Evolutionary conservation across 1,284 basidiomycete species (phyloP).

Genomic region (Mycena sp.): DNA sequence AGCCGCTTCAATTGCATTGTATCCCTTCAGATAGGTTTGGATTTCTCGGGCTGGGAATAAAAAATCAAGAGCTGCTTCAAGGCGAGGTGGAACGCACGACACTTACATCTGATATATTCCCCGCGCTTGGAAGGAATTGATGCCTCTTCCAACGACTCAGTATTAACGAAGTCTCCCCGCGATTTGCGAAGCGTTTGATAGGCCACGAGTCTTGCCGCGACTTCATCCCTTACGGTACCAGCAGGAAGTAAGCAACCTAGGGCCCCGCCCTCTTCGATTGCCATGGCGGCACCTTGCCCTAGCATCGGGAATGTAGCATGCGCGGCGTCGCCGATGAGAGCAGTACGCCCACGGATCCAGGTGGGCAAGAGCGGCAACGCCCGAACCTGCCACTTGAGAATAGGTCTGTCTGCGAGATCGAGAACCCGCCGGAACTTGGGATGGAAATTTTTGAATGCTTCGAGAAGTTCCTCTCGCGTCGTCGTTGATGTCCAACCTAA

Average conservation of each 20-base stretch:
- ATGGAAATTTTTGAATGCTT: constrained; percentile 12
- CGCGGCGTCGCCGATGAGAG: constrained; percentile 18
- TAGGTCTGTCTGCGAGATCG: constrained; percentile 34
- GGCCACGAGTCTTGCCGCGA: constrained; percentile 15
- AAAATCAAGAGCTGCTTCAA: too few species aligned
- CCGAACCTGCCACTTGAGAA: constrained; percentile 60
- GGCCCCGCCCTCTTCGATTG: constrained; percentile 16
- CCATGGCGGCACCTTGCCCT: constrained; percentile 21
- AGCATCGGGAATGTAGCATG: constrained; percentile 15
- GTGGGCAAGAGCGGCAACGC: constrained; percentile 14
- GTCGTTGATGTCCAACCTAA: neutral
- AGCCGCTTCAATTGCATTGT: constrained; percentile 7
- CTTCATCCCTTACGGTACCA: constrained; percentile 22
- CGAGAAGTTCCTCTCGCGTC: constrained; percentile 12
- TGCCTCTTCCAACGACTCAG: constrained; percentile 15
- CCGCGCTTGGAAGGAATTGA: constrained; percentile 5
- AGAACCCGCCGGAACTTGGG: constrained; percentile 7
- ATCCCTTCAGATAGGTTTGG: neutral
- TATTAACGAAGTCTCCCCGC: constrained; percentile 25
- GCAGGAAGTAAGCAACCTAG: constrained; percentile 21
- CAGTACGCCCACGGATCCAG: constrained; percentile 10
- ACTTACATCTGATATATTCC: constrained; percentile 2
- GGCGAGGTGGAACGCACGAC: neutral
- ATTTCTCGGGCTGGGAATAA: neutral
- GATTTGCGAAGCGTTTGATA: constrained; percentile 25